Evolutionary conservation across 1,284 basidiomycete species (phyloP).

Genomic region (Lentinus polychrous): DNA sequence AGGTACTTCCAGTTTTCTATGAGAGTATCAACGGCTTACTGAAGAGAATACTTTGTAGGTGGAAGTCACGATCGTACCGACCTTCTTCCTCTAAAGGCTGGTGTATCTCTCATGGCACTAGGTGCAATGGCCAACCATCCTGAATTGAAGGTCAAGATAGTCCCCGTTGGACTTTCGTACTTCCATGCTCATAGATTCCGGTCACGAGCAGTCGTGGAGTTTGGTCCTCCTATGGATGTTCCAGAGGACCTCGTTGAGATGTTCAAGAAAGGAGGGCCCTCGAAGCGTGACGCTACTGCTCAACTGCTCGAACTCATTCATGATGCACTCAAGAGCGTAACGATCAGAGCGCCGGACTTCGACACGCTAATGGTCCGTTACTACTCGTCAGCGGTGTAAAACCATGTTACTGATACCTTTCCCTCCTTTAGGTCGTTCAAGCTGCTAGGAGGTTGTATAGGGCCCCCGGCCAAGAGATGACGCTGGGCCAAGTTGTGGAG

Average conservation of each 20-base stretch:
- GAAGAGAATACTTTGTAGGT: slow-evolving; percentile 39
- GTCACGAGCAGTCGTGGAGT: slow-evolving; percentile 94
- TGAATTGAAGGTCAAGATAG: slow-evolving; percentile 83
- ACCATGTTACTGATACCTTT: slow-evolving; percentile 5
- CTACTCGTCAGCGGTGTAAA: background rate
- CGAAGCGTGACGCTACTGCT: slow-evolving; percentile 88
- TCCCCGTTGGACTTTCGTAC: slow-evolving; percentile 92
- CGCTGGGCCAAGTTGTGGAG: slow-evolving; percentile 94
- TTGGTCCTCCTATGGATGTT: slow-evolving; percentile 88
- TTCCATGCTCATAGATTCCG: slow-evolving; percentile 96
- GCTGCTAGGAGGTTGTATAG: slow-evolving; percentile 93
- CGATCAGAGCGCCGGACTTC: slow-evolving; percentile 93
- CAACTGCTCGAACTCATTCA: slow-evolving; percentile 91
- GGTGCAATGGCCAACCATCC: slow-evolving; percentile 93
- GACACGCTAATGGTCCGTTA: slow-evolving; percentile 89
- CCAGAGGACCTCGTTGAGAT: slow-evolving; percentile 80
- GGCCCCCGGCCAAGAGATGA: slow-evolving; percentile 91
- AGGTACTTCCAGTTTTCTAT: slow-evolving; percentile 42
- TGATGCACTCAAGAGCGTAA: slow-evolving; percentile 96
- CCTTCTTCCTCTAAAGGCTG: slow-evolving; percentile 90
- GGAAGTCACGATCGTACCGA: slow-evolving; percentile 98
- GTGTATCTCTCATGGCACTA: slow-evolving; percentile 95
- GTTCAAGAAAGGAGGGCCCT: slow-evolving; percentile 86
- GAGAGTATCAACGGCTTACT: background rate
- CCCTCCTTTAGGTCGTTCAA: slow-evolving; percentile 71